These are phyloP conservation scores for Phoma herbarum DNA, from an alignment of 2,329 filamentous ascomycete species.

Conservation along the genomic window DNA sequence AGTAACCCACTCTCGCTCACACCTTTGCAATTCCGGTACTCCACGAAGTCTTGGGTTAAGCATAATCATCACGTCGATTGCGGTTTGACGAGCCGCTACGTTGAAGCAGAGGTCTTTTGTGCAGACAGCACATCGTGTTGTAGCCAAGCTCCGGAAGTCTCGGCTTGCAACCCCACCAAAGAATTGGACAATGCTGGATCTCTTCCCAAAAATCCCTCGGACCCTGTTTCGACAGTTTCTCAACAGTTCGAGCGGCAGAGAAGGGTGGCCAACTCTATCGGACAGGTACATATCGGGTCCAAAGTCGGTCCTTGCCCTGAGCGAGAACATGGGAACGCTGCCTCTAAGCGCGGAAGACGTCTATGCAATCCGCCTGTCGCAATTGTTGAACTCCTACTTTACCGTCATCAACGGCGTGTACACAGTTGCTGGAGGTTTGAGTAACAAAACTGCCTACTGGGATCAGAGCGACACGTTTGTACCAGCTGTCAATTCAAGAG, in stretches of 20 bases:
- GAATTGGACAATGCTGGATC: not conserved
- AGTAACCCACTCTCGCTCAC: not conserved
- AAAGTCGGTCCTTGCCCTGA: not conserved
- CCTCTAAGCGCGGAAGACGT: not conserved
- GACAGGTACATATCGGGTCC: constrained; percentile 1
- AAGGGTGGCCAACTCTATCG: not conserved
- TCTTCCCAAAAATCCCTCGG: not conserved
- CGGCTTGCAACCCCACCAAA: not conserved
- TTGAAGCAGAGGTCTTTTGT: not conserved
- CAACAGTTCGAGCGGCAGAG: not conserved
- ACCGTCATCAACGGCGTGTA: not conserved
- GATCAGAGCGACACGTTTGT: not conserved
- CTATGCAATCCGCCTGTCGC: not conserved
- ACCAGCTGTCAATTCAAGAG: not conserved
- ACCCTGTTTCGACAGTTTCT: not conserved
- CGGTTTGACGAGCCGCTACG: not conserved
- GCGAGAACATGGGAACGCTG: not conserved
- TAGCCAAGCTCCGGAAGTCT: not conserved
- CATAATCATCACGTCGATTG: not conserved
- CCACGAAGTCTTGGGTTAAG: not conserved
- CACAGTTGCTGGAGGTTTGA: not conserved
- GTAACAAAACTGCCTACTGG: not conserved
- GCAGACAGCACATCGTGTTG: not conserved
- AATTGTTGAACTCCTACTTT: not conserved
- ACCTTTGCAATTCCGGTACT: not conserved